phyloP scores from a whole-genome alignment of 1,284 basidiomycete genomes.

The Mycena sp. region DNA sequence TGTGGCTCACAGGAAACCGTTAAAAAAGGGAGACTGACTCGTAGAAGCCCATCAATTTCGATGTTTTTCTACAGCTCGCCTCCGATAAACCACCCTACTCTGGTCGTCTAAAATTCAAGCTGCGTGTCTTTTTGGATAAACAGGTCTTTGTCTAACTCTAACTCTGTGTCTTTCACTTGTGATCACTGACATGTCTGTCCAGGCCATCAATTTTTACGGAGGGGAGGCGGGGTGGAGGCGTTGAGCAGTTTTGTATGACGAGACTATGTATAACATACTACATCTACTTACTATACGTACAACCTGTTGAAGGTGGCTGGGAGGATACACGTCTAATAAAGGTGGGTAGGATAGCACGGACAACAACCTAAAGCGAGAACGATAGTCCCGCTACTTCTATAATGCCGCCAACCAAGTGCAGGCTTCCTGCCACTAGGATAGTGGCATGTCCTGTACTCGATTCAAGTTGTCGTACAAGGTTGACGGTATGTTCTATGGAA shows the following conservation, averaged over 20 bases:
- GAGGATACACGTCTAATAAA: conserved; percentile 19
- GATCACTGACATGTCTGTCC: neutral
- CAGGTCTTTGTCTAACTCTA: conserved; percentile 49
- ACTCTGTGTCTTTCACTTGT: neutral
- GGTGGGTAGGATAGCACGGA: no score
- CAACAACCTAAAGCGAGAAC: conserved; percentile 60
- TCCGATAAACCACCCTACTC: conserved; percentile 37
- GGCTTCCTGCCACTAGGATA: conserved; percentile 90
- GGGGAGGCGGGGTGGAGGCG: conserved; percentile 38
- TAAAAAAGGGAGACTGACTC: neutral
- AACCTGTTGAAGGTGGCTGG: conserved; percentile 44
- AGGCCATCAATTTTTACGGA: conserved; percentile 65
- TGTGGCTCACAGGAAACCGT: neutral
- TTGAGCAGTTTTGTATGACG: conserved; percentile 26
- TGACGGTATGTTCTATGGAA: conserved; percentile 90
- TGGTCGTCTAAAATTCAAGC: conserved; percentile 46
- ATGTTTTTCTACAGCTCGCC: conserved; percentile 56
- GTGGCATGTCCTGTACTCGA: conserved; percentile 52
- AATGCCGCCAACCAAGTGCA: conserved; percentile 95
- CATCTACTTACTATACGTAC: conserved; percentile 25
- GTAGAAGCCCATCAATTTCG: conserved; percentile 66
- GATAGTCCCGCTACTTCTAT: conserved; percentile 90
- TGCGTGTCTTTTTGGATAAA: conserved; percentile 66
- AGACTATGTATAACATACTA: conserved; percentile 15
- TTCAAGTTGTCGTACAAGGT: conserved; percentile 59